Evolutionary conservation across 805 yeast genomes (phyloP).

Genomic region (Nakazawaea ishiwadae): DNA sequence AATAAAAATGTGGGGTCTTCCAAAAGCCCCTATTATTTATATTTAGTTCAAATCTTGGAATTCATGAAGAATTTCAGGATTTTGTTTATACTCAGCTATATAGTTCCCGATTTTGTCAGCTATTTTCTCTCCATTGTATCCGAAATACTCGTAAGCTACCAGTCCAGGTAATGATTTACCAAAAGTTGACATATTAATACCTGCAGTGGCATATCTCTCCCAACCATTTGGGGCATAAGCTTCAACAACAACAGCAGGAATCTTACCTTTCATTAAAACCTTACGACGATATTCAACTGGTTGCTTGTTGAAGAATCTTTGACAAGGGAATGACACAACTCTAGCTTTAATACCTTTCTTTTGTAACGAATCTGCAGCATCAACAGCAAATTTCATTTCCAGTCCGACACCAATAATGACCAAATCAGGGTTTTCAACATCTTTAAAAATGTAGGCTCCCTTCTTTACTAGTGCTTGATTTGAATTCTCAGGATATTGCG

Average conservation of each 20-base stretch:
- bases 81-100: too few relatives aligned
- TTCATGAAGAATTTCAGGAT: too few relatives aligned
- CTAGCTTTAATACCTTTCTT: slow-evolving; percentile 22
- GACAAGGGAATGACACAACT: slow-evolving; percentile 28
- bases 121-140: too few relatives aligned
- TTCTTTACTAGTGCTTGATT: slow-evolving; percentile 17
- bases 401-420: slow-evolving; percentile 26
- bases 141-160: slow-evolving; percentile 26
- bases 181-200: slow-evolving; percentile 26
- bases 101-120: too few relatives aligned
- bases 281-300: slow-evolving; percentile 24
- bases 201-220: slow-evolving; percentile 32
- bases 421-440: slow-evolving; percentile 19
- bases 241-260: slow-evolving; percentile 29
- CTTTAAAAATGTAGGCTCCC: slow-evolving; percentile 26
- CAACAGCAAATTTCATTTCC: slow-evolving; percentile 24
- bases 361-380: slow-evolving; percentile 21
- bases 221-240: slow-evolving; percentile 31
- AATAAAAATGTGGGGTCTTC: too few relatives aligned
- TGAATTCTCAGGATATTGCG: slow-evolving; percentile 21
- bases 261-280: slow-evolving; percentile 21
- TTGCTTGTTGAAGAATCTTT: slow-evolving; percentile 25
- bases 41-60: too few relatives aligned
- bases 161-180: slow-evolving; percentile 32
- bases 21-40: too few relatives aligned